Base-by-base conservation (phyloP, 306 rosid species). In the Castanea sativa region DNA sequence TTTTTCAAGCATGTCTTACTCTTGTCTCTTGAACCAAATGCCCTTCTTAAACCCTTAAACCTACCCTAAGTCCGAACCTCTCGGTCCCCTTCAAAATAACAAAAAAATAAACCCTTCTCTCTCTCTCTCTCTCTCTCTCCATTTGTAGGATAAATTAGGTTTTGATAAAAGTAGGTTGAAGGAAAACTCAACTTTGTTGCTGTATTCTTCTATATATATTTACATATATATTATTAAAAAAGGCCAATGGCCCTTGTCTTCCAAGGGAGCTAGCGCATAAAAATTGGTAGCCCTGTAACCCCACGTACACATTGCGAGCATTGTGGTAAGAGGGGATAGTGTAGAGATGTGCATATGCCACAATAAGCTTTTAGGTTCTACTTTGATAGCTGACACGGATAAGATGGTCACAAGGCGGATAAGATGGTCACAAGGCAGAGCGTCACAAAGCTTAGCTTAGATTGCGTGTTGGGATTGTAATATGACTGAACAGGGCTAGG, bases 391-490 rank as follows among this genome's bases (percentile, higher is more conserved):
- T 75, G 88, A 82, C 77, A 64, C 55, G 67, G 86, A 82, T 51
- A 71, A 67, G 86, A 82, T 82, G 84, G 84, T 76, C 59, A 68
- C 65, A 76, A 73, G 84, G 81, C 64, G 67, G 86, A 82, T 51
- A 71, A 67, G 86, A 82, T 82, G 84, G 84, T 76, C 59, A 68
- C 65, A 76, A 73, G 84, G 81, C 64, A 71, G 55, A 76, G 70
- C 30, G 67, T 43, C 73, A 77, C 61, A 73, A 64, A 64, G 65
- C 60, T 63, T 6, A 29, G 52, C 58, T 64, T 41, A 45, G 78
- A 41, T 71, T 83, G 87, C 87, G 81, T 83, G 83, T 65, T 49
- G 61, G 80, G 67, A 61, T 38, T 38, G 38, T 53, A 14, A 27
- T 53, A 64, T 63, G 55, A 80, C 67, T 73, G 68, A 69, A 25